phyloP scores from a whole-genome alignment of 805 yeast species.

The Wickerhamiella kazuoi region DNA sequence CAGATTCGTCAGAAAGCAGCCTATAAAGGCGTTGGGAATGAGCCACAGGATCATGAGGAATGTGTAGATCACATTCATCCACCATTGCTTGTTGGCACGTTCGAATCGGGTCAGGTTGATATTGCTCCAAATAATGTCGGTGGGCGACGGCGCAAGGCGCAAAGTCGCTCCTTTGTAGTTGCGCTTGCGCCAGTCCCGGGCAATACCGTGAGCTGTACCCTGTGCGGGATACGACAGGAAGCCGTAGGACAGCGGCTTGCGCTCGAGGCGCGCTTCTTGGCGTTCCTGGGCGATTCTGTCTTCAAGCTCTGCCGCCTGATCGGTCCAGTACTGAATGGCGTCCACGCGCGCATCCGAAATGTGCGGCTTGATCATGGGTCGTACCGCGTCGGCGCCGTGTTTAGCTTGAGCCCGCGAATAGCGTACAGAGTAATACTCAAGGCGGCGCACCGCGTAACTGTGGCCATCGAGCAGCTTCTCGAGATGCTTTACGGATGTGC shows the following conservation, averaged over 20 bases:
- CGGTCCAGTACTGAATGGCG: conserved; percentile 8
- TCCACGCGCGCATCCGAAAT: background rate
- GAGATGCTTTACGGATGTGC: conserved; percentile 16
- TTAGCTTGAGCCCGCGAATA: background rate
- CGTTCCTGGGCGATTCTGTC: conserved; percentile 14
- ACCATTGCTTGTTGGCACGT: conserved; percentile 18
- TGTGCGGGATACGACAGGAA: conserved; percentile 18
- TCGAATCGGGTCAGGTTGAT: conserved; percentile 15
- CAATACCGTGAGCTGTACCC: conserved; percentile 14
- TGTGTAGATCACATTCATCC: conserved; percentile 20
- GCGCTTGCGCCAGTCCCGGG: conserved; percentile 5
- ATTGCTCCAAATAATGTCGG: conserved; percentile 23
- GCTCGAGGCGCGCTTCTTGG: conserved; percentile 5
- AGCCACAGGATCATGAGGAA: conserved; percentile 21
- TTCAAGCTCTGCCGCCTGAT: conserved; percentile 9
- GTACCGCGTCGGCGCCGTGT: background rate
- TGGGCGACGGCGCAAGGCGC: conserved; percentile 21
- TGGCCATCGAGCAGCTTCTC: conserved; percentile 15
- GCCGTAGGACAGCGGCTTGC: conserved; percentile 16
- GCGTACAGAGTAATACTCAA: conserved; percentile 11
- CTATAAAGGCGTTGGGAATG: conserved; percentile 25
- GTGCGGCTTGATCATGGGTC: background rate
- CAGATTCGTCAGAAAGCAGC: conserved; percentile 24
- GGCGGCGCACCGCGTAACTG: conserved; percentile 10
- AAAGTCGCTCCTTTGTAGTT: conserved; percentile 9